Evolutionary conservation across 2,329 filamentous ascomycete species (phyloP).

Genomic region (Diaporthe longicolla): DNA sequence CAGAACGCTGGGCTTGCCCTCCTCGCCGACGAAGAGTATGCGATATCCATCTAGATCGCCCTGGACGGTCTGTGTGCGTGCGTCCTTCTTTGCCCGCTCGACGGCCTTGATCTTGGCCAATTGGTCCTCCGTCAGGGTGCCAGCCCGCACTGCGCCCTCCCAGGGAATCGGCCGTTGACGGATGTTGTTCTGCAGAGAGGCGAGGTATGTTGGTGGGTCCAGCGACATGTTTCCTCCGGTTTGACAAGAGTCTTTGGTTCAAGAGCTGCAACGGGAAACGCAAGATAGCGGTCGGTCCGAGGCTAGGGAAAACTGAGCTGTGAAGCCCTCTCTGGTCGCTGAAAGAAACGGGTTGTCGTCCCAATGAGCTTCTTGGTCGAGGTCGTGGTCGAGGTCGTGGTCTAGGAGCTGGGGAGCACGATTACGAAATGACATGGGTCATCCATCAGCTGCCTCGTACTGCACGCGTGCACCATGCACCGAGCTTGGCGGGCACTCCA

Average conservation of each 20-base stretch:
- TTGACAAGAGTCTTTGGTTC: neutral
- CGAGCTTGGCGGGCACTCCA: neutral
- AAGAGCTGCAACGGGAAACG: too few relatives aligned
- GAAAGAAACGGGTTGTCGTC: constrained; percentile 19
- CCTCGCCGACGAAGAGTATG: constrained; percentile 82
- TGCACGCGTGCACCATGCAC: too few relatives aligned
- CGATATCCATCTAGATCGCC: constrained; percentile 84
- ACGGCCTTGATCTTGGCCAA: constrained; percentile 96
- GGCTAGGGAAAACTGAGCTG: constrained; percentile 5
- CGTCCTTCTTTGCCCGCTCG: constrained; percentile 95
- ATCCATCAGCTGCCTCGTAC: constrained; percentile 2
- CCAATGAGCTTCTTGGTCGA: neutral
- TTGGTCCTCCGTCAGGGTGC: constrained; percentile 94
- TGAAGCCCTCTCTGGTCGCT: neutral
- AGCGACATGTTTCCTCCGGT: constrained; percentile 78
- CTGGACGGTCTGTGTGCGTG: constrained; percentile 86
- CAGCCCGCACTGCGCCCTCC: constrained; percentile 95
- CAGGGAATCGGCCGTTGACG: constrained; percentile 95
- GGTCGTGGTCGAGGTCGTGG: constrained; percentile 9
- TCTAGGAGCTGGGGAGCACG: constrained; percentile 16
- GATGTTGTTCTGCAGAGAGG: constrained; percentile 95
- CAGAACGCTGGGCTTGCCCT: constrained; percentile 79
- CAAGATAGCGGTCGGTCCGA: neutral
- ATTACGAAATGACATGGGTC: constrained; percentile 39
- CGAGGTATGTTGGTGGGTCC: constrained; percentile 88